Conservation (phyloP, 371 early-diverging fungal genomes). For the Blakeslea trispora region DNA sequence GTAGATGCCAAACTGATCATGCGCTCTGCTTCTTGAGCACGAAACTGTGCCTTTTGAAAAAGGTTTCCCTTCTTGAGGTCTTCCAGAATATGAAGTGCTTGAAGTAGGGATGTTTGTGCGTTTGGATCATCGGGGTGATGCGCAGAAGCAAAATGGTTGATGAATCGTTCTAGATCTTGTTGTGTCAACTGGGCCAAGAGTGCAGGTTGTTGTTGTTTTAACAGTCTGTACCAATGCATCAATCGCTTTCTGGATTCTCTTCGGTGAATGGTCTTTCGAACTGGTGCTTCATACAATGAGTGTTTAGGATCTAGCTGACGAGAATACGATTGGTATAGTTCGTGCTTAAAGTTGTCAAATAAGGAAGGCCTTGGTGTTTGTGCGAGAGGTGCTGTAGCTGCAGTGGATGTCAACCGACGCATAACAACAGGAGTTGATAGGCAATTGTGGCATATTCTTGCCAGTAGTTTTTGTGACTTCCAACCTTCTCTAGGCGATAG, state of each 20-base stretch:
- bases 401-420: constrained; percentile 1
- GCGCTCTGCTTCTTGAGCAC: constrained; percentile 12
- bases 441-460: constrained; percentile 35
- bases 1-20: constrained; percentile 22
- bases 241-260: constrained; percentile 17
- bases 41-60: constrained; percentile 17
- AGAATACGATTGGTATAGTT: constrained; percentile 24
- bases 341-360: constrained; percentile 16
- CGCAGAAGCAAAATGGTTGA: neutral
- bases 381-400: constrained; percentile 2
- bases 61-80: constrained; percentile 18
- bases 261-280: constrained; percentile 12
- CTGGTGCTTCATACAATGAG: neutral
- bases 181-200: constrained; percentile 12
- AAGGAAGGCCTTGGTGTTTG: neutral
- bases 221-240: constrained; percentile 5
- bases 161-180: constrained; percentile 14
- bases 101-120: neutral
- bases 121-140: constrained; percentile 15
- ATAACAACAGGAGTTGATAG: constrained; percentile 18
- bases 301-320: neutral
- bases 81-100: constrained; percentile 16
- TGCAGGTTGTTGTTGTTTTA: constrained; percentile 5
- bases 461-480: constrained; percentile 32
- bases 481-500: constrained; percentile 34